These are phyloP conservation scores for Leccinum subtestaceum DNA, from an alignment of 768 basidiomycete species.

Conservation along the genomic window DNA sequence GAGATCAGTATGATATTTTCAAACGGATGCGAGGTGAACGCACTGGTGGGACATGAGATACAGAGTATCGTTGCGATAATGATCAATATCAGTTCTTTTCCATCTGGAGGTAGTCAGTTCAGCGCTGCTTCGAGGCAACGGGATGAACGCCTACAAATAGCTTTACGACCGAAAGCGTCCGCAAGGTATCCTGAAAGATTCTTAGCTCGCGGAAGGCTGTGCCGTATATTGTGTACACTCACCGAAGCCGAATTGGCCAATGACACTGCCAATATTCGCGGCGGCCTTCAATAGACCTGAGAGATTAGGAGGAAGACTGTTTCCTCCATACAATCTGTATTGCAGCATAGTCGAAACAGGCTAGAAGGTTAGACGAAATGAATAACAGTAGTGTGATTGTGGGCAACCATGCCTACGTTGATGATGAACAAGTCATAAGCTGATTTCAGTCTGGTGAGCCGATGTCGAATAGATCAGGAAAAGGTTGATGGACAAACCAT, in stretches of 20 bases:
- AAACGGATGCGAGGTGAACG: slow-evolving; percentile 1
- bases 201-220: background rate
- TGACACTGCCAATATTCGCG: slow-evolving; percentile 71
- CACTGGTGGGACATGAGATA: slow-evolving; percentile 62
- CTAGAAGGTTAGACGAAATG: slow-evolving; percentile 28
- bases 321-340: slow-evolving; percentile 57
- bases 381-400: background rate
- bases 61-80: slow-evolving; percentile 74
- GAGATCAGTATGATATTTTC: background rate
- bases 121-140: background rate
- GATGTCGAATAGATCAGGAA: background rate
- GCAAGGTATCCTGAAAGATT: slow-evolving; percentile 53
- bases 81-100: slow-evolving; percentile 78
- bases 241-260: slow-evolving; percentile 68
- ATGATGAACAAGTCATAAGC: slow-evolving; percentile 74
- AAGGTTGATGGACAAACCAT: slow-evolving; percentile 42
- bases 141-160: slow-evolving; percentile 45
- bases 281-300: slow-evolving; percentile 64
- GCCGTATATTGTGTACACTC: background rate
- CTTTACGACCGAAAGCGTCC: slow-evolving; percentile 66
- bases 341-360: slow-evolving; percentile 68
- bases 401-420: slow-evolving; percentile 41
- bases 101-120: slow-evolving; percentile 42
- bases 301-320: slow-evolving; percentile 48
- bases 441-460: slow-evolving; percentile 24